phyloP scores from a whole-genome alignment of 2,329 filamentous ascomycete genomes.

The Fusarium graminum region DNA sequence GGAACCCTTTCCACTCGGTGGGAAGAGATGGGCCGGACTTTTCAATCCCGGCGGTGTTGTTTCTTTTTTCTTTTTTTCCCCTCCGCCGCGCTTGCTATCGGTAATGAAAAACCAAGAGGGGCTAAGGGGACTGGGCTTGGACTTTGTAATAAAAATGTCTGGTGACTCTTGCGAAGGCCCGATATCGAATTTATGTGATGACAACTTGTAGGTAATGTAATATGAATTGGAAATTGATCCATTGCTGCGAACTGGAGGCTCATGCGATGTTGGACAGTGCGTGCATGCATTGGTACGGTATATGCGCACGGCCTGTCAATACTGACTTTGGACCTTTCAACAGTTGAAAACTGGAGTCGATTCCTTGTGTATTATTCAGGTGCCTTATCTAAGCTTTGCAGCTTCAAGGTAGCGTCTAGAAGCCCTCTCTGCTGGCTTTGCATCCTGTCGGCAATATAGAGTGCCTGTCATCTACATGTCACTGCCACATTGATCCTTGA shows the following conservation, averaged over 20 bases:
- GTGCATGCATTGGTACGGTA: conserved; percentile 17
- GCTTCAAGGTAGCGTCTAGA: neutral
- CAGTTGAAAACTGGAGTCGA: neutral
- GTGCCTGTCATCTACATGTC: conserved; percentile 3
- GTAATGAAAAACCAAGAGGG: conserved; percentile 32
- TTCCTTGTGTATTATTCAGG: neutral
- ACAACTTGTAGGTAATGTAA: conserved; percentile 9
- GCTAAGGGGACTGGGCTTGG: conserved; percentile 18
- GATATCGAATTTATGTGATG: conserved; percentile 28
- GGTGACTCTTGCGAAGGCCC: conserved; percentile 21
- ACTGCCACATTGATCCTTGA: neutral
- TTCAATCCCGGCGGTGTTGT: conserved; percentile 36
- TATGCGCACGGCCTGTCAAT: conserved; percentile 20
- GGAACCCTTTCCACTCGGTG: conserved; percentile 20
- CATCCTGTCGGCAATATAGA: neutral
- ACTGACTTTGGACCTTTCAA: neutral
- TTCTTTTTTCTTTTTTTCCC: conserved; percentile 4
- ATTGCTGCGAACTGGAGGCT: conserved; percentile 22
- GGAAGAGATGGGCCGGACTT: conserved; percentile 30
- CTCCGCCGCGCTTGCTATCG: conserved; percentile 24
- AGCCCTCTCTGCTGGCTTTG: neutral
- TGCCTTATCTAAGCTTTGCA: neutral
- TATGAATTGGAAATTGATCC: conserved; percentile 27
- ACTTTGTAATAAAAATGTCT: conserved; percentile 37
- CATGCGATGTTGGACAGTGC: conserved; percentile 37